These are phyloP conservation scores for Brassica nigra DNA, from an alignment of 345 rosid genomes.

Conservation along the genomic window DNA sequence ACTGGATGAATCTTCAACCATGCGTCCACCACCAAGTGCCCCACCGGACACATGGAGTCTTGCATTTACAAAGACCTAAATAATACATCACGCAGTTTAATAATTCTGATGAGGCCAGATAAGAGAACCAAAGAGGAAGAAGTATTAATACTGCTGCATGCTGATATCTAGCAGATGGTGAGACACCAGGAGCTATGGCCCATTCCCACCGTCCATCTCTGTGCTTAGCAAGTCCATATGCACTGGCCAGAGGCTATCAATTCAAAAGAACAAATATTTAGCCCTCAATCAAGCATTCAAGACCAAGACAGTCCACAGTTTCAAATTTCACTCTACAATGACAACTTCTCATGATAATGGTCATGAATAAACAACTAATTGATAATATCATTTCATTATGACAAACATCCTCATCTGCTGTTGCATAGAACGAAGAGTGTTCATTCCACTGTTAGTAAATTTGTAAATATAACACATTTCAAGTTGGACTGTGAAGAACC, in stretches of 20 bases:
- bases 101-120: constrained; percentile 14
- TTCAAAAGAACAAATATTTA: background rate
- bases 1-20: constrained; percentile 96
- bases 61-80: constrained; percentile 91
- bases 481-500: background rate
- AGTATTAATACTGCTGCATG: constrained; percentile 82
- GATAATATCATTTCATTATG: background rate
- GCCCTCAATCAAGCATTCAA: constrained; percentile 9
- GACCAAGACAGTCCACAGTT: constrained; percentile 25
- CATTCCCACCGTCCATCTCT: constrained; percentile 99
- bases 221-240: constrained; percentile 96
- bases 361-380: constrained; percentile 9
- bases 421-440: background rate
- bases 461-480: background rate
- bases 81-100: constrained; percentile 22
- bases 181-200: constrained; percentile 98
- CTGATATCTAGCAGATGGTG: constrained; percentile 95
- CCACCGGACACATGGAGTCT: constrained; percentile 96
- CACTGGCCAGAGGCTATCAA: constrained; percentile 84
- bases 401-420: constrained; percentile 15
- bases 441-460: background rate
- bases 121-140: constrained; percentile 14
- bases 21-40: constrained; percentile 98
- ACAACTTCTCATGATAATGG: background rate
- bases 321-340: constrained; percentile 15